Evolutionary conservation across 441 rosid species (phyloP).

Genomic region (Flueggea neowawraea): DNA sequence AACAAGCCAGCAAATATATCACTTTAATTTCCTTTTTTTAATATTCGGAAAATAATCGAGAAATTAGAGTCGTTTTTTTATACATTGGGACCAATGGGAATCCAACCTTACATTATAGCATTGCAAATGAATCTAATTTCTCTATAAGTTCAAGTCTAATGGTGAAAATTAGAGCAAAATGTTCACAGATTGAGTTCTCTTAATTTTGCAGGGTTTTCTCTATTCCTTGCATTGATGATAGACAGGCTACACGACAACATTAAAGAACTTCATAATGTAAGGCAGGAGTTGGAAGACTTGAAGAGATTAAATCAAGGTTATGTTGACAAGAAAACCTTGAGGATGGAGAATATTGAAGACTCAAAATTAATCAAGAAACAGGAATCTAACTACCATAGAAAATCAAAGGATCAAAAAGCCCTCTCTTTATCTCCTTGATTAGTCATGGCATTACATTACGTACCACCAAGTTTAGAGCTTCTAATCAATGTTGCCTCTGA

Average conservation of each 20-base stretch:
- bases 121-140: too few species aligned
- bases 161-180: background rate
- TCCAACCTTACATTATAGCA: too few species aligned
- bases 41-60: too few species aligned
- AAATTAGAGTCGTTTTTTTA: too few species aligned
- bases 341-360: background rate
- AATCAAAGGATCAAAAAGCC: background rate
- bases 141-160: too few species aligned
- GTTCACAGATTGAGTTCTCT: background rate
- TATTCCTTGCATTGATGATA: conserved; percentile 29
- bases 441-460: too few species aligned
- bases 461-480: too few species aligned
- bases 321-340: background rate
- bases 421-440: too few species aligned
- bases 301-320: conserved; percentile 5
- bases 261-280: conserved; percentile 16
- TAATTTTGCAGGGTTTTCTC: conserved; percentile 26
- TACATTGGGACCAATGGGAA: too few species aligned
- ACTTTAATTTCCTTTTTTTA: too few species aligned
- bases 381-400: background rate
- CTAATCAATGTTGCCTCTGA: too few species aligned
- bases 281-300: conserved; percentile 9
- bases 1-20: too few species aligned
- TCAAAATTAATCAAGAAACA: background rate
- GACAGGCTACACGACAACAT: conserved; percentile 31